Base-by-base conservation (phyloP, 2,329 filamentous ascomycete species). In the Ceratocystis papillata region DNA sequence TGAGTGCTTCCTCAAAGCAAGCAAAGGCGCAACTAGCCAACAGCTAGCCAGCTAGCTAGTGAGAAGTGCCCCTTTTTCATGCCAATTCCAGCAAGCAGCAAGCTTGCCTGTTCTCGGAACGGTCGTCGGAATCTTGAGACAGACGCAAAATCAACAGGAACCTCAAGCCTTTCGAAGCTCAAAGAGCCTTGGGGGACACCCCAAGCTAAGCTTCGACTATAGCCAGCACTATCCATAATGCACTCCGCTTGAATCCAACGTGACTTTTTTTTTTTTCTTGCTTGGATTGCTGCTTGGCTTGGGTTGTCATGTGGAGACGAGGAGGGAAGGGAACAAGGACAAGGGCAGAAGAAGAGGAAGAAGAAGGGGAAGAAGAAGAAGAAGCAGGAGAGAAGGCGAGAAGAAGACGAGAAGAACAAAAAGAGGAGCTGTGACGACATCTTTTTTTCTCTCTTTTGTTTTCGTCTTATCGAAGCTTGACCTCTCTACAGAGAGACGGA, bases 351-450 rank as follows among this genome's bases (percentile, higher is more conserved):
- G 50, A 55, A 12, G 25, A 15, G 4, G 30, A 17, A 28, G 12
- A 28, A 57, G 17, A 17, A 17, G n/a, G 12, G 5, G 7, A 7
- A 7, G n/a, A 28, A 30, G 50, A 55, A 28, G n/a, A 55, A 20
- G n/a, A 55, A 25, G n/a, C 8, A 55, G 28, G 28, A 55, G 12
- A 57, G 6, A 25, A 57, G 22, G 22, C 8, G 28, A 48, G n/a
- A 22, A 25, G 25, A 57, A 50, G n/a, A 50, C 15, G n/a, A 50
- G n/a, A 50, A 50, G 46, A 22, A 50, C 8, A 37, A 12, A 22
- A 50, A 50, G 22, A 33, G 20, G 53, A 57, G 53, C 53, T 57
- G 53, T 57, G 53, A 57, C 53, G 53, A 57, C 53, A 57, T 57
- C 2, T 48, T 20, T 6, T 28, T 15, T 20, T 20, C 2, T 55